A percentile compares a stretch with the other conserved stretches of the same genome.
phyloP scores from a whole-genome alignment of 768 basidiomycete genomes.

The Phanerodontia chrysosporium region DNA sequence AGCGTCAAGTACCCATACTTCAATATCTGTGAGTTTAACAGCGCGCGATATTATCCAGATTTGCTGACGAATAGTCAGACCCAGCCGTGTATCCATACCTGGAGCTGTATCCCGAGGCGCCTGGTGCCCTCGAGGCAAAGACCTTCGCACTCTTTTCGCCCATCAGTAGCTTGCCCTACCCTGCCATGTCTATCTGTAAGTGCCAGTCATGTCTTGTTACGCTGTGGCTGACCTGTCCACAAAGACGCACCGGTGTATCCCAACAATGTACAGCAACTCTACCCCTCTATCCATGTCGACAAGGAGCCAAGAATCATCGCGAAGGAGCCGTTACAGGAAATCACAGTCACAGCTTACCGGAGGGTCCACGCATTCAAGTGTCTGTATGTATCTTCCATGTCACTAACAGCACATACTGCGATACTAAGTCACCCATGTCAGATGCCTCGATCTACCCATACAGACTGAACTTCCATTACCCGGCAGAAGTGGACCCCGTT shows the following conservation, averaged over 20 bases:
- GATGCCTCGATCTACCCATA: constrained; percentile 39
- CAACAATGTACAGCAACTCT: constrained; percentile 5
- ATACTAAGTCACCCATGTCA: constrained; percentile 10
- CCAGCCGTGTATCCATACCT: constrained; percentile 33
- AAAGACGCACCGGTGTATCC: constrained; percentile 8
- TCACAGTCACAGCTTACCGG: background rate
- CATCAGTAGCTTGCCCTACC: background rate
- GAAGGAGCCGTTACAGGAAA: background rate
- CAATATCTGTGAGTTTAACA: constrained; percentile 22
- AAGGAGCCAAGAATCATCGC: background rate
- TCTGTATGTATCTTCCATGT: constrained; percentile 11
- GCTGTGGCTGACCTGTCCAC: background rate
- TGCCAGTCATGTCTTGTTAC: background rate
- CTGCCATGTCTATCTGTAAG: constrained; percentile 11
- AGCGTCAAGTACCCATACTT: constrained; percentile 30
- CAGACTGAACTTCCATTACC: constrained; percentile 35
- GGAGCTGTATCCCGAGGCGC: constrained; percentile 18
- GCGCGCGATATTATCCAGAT: background rate
- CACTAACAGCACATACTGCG: background rate
- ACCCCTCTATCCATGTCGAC: constrained; percentile 1
- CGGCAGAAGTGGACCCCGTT: constrained; percentile 12
- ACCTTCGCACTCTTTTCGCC: background rate
- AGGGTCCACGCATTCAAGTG: constrained; percentile 9
- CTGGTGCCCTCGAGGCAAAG: background rate
- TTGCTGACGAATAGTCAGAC: constrained; percentile 24